Percentiles rank a stretch among this genome's conserved stretches.
Conservation (phyloP, 805 yeast species). For the Zygosaccharomyces siamensis region DNA sequence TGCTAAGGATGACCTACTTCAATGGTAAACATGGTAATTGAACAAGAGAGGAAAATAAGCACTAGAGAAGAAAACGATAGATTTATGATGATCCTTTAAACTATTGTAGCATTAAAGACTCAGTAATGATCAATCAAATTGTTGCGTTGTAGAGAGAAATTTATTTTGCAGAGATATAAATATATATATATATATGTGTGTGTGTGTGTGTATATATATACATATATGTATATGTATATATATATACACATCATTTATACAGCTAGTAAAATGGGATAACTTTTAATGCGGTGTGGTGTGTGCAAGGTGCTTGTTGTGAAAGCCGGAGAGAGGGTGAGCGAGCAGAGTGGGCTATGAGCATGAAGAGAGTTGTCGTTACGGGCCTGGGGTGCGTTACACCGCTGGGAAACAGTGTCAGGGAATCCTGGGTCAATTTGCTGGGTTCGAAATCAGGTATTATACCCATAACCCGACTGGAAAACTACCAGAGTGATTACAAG, state of each 20-base stretch:
- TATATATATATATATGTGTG: not conserved
- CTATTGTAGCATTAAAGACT: not conserved
- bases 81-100: not conserved
- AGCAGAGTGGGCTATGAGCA: not conserved
- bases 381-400: conserved; percentile 89
- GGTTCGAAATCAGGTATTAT: conserved; percentile 53
- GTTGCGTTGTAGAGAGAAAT: not conserved
- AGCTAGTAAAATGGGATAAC: not conserved
- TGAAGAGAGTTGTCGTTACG: conserved; percentile 76
- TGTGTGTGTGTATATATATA: not conserved
- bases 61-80: not conserved
- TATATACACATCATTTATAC: not conserved
- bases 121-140: not conserved
- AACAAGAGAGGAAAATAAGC: not conserved
- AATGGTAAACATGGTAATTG: conserved; percentile 28
- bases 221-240: not conserved
- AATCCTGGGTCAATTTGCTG: conserved; percentile 52
- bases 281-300: not conserved
- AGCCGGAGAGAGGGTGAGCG: no score
- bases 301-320: no score
- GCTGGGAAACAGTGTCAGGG: conserved; percentile 61
- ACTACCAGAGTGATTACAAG: conserved; percentile 37
- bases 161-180: not conserved
- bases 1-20: conserved; percentile 35
- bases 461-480: conserved; percentile 42